Base-by-base conservation (phyloP, 306 rosid genomes). In the Cicer arietinum region DNA sequence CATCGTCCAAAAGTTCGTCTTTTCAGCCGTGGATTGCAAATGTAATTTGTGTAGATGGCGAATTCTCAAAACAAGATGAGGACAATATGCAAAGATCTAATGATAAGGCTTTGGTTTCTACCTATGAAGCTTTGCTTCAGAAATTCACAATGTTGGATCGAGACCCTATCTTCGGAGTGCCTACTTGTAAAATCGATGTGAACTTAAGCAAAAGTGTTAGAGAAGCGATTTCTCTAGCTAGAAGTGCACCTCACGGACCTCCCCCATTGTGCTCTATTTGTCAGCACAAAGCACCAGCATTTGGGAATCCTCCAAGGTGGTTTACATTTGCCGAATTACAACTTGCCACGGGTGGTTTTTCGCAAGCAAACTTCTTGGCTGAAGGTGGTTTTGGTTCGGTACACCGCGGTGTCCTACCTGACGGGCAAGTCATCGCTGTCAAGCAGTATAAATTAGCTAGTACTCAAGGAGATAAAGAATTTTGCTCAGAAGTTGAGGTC, bases 331-430 rank as follows among this genome's bases (percentile, higher is more conserved):
- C 86, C 0, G 96, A 94, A 78, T 86, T 94, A 65, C 96, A 91
- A 68, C 81, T 87, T 45, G 99, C 99, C 74, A 94, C 99, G 0
- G 80, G 90, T 64, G 93, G 97, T 12, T 94, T 94, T 88, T 90
- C 99, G 1, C 88, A 73, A 68, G 87, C 77, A 42, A 94, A 94
- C 81, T 92, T 94, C 84, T 86, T 94, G 88, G 99, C 99, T 4
- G 97, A 94, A 90, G 99, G 99, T 60, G 99, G 99, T 63, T 94
- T 85, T 80, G 99, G 99, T 57, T 91, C 99, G 6, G 96, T 94
- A 13, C 94, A 91, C 83, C 90, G 91, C 7, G 99, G 99, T 8
- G 77, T 86, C 22, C 84, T 94, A 56, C 82, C 87, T 7, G 93
- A 89, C 25, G 97, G 97, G 2, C 92, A 81, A 79, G 90, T 89